Conservation (phyloP, 495 filamentous ascomycete species). For the Podospora pseudopauciseta region DNA sequence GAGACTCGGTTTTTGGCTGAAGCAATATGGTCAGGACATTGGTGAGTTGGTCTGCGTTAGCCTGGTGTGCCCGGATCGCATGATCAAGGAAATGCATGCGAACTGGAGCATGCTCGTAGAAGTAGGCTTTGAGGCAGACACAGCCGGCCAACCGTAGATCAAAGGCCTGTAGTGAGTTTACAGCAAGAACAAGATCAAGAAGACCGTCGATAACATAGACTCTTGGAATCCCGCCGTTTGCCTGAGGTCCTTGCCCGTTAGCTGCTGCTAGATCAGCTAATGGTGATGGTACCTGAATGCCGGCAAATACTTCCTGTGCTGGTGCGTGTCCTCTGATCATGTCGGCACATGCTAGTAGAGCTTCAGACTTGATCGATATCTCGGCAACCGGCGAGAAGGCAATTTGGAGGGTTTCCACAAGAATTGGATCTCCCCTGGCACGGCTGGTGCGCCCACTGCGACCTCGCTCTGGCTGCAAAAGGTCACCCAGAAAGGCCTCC, state of each 20-base stretch:
- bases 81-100: conserved; percentile 78
- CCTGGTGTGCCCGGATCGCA: conserved; percentile 81
- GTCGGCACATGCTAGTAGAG: conserved; percentile 80
- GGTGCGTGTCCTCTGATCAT: conserved; percentile 76
- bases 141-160: conserved; percentile 81
- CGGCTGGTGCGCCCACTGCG: conserved; percentile 10
- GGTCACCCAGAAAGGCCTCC: conserved; percentile 67
- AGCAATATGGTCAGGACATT: conserved; percentile 85
- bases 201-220: conserved; percentile 92
- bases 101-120: conserved; percentile 72
- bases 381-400: conserved; percentile 76
- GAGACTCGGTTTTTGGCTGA: conserved; percentile 52
- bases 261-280: conserved; percentile 43
- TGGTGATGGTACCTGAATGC: conserved; percentile 64
- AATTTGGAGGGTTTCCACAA: conserved; percentile 75
- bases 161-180: conserved; percentile 61
- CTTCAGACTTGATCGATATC: conserved; percentile 77
- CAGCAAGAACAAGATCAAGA: conserved; percentile 78
- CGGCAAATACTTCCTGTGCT: conserved; percentile 84
- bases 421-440: conserved; percentile 56
- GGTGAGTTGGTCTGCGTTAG: conserved; percentile 77
- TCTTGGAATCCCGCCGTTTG: conserved; percentile 50
- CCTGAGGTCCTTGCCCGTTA: conserved; percentile 39
- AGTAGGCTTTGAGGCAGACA: conserved; percentile 89
- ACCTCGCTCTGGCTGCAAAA: conserved; percentile 7